Percentiles rank a stretch among this genome's conserved stretches.
Evolutionary conservation across 768 basidiomycete genomes (phyloP).

Genomic region (Crepidotus variabilis): DNA sequence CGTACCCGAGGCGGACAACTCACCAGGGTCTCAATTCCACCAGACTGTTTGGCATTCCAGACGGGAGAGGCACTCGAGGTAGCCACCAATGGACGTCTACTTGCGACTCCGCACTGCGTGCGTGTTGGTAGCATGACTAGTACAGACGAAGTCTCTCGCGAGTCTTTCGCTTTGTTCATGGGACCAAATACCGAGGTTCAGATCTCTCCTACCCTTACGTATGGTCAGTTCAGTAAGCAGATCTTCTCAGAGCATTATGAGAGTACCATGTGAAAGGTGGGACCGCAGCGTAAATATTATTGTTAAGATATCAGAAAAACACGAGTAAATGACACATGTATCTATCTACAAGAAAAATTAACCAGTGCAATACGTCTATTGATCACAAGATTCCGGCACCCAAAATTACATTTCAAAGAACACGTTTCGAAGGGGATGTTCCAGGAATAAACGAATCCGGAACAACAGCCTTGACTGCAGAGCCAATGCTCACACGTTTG

Average conservation of each 20-base stretch:
- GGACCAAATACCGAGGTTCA: slow-evolving; percentile 81
- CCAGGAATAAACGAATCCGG: slow-evolving; percentile 48
- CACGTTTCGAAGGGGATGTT: slow-evolving; percentile 32
- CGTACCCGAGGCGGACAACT: slow-evolving; percentile 76
- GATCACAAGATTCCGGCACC: not conserved
- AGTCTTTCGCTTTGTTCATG: slow-evolving; percentile 90
- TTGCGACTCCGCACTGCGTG: slow-evolving; percentile 95
- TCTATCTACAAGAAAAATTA: slow-evolving; percentile 14
- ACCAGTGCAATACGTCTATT: slow-evolving; percentile 2
- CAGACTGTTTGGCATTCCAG: slow-evolving; percentile 88
- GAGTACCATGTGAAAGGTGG: slow-evolving; percentile 21
- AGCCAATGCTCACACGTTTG: slow-evolving; percentile 62
- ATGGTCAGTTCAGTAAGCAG: slow-evolving; percentile 86
- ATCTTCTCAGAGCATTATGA: slow-evolving; percentile 63
- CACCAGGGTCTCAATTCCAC: slow-evolving; percentile 83
- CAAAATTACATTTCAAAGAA: not conserved
- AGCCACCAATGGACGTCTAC: slow-evolving; percentile 74
- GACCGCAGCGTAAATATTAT: not conserved
- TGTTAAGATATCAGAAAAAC: not conserved
- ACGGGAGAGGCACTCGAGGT: slow-evolving; percentile 95
- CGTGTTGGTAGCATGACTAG: slow-evolving; percentile 54
- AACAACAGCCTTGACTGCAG: slow-evolving; percentile 58
- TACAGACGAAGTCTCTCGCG: slow-evolving; percentile 57
- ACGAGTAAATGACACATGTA: not conserved
- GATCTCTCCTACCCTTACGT: slow-evolving; percentile 69